Percentiles rank a stretch among this genome's conserved stretches.
Evolutionary conservation across 2,329 filamentous ascomycete species (phyloP).

Genomic region (Fusarium humuli): DNA sequence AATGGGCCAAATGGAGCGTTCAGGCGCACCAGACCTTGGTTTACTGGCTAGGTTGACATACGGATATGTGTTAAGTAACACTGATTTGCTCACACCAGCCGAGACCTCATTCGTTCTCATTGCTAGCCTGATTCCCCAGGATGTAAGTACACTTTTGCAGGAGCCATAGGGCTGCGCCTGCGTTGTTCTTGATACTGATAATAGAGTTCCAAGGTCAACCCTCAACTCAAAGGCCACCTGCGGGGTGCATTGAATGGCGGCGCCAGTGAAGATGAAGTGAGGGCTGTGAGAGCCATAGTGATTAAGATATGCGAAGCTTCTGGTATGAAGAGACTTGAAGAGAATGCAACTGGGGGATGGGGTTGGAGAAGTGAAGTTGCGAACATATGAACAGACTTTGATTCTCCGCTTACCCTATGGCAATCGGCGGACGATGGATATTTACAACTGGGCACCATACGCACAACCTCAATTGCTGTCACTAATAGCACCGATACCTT

Average conservation of each 20-base stretch:
- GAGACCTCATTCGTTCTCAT: slow-evolving; percentile 47
- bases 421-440: not conserved
- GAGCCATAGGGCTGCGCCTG: not conserved
- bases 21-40: slow-evolving; percentile 43
- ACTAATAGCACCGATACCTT: too few species aligned
- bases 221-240: slow-evolving; percentile 45
- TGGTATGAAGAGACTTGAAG: slow-evolving; percentile 38
- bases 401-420: slow-evolving; percentile 1
- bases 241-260: slow-evolving; percentile 45
- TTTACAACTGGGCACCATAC: not conserved
- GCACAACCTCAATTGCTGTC: not conserved
- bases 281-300: slow-evolving; percentile 43
- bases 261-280: slow-evolving; percentile 43
- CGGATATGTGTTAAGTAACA: slow-evolving; percentile 45
- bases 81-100: slow-evolving; percentile 38
- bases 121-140: slow-evolving; percentile 46
- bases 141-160: slow-evolving; percentile 31
- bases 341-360: slow-evolving; percentile 41
- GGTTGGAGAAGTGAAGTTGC: slow-evolving; percentile 47
- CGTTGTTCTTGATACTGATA: slow-evolving; percentile 3
- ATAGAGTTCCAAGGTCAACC: slow-evolving; percentile 38
- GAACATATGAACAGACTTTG: slow-evolving; percentile 29
- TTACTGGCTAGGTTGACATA: slow-evolving; percentile 44
- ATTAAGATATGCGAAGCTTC: slow-evolving; percentile 46
- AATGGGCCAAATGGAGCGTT: slow-evolving; percentile 45